Conservation (phyloP, 306 rosid species). For the Carpinus viminea region DNA sequence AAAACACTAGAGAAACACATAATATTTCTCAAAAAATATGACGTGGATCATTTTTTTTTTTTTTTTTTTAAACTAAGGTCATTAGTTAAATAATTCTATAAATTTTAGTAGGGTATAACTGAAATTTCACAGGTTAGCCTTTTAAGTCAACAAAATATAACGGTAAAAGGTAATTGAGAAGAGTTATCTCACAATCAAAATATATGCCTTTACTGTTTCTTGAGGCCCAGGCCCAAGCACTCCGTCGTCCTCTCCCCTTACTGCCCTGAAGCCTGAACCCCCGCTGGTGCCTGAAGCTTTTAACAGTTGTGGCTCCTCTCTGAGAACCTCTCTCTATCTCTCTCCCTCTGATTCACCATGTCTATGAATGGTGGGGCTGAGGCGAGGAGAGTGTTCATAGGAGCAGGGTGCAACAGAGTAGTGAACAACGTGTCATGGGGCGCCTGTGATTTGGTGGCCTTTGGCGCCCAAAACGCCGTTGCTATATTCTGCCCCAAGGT, state of each 20-base stretch:
- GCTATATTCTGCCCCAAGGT: constrained; percentile 89
- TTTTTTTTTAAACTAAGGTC: too few relatives aligned
- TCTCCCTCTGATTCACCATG: constrained; percentile 25
- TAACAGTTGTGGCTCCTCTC: not conserved
- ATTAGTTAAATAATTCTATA: too few relatives aligned
- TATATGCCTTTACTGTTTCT: too few relatives aligned
- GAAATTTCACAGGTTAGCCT: too few relatives aligned
- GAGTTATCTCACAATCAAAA: too few relatives aligned
- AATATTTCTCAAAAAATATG: too few relatives aligned
- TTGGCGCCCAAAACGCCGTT: constrained; percentile 90
- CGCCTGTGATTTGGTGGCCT: constrained; percentile 79
- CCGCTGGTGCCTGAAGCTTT: not conserved
- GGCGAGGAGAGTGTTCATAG: constrained; percentile 69
- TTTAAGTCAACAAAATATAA: too few relatives aligned
- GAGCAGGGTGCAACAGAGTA: constrained; percentile 90
- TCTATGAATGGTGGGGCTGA: constrained; percentile 31
- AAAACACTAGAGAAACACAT: too few relatives aligned
- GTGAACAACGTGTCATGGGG: constrained; percentile 95
- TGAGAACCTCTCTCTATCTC: not conserved
- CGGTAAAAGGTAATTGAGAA: too few relatives aligned
- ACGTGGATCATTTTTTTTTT: too few relatives aligned
- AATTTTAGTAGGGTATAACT: too few relatives aligned
- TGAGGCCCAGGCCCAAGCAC: too few relatives aligned
- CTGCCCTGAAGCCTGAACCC: not conserved
- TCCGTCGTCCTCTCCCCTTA: not conserved